Conservation (phyloP, 2,329 filamentous ascomycete species). For the Neonectria neomacrospora region DNA sequence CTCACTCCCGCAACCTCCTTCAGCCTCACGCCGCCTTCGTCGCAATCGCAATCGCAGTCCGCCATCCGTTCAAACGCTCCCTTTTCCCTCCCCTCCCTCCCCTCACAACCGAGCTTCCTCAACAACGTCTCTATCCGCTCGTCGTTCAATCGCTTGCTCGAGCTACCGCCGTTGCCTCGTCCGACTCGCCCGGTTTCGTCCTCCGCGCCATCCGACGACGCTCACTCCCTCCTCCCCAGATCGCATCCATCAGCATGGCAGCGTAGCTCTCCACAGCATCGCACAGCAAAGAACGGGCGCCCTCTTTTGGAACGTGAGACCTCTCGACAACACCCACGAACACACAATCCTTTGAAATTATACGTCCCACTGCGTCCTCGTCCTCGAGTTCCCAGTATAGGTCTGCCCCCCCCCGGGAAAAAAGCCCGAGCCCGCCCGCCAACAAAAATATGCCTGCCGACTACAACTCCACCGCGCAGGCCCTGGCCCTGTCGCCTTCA, state of each 20-base stretch:
- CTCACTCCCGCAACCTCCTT: not conserved
- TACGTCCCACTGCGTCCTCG: not conserved
- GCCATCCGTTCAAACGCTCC: not conserved
- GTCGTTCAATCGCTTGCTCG: not conserved
- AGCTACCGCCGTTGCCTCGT: not conserved
- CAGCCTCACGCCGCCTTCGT: not conserved
- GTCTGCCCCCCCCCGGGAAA: no score
- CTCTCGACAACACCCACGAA: not conserved
- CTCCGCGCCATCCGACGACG: constrained; percentile 5
- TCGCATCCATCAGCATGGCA: constrained; percentile 12
- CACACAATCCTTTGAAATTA: not conserved
- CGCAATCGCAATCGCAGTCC: not conserved
- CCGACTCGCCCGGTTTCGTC: not conserved
- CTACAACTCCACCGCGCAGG: constrained; percentile 61
- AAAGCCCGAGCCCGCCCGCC: not conserved
- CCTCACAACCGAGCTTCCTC: not conserved
- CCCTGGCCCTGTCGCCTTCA: constrained; percentile 57
- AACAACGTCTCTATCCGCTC: not conserved
- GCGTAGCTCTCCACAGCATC: constrained; percentile 1
- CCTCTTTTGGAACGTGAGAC: not conserved
- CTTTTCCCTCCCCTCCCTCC: not conserved
- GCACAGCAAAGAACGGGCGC: not conserved
- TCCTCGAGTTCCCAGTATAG: not conserved
- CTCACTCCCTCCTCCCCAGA: not conserved
- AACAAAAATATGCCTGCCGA: constrained; percentile 61